phyloP scores from a whole-genome alignment of 2,329 filamentous ascomycete genomes.

The Colletotrichum nymphaeae region DNA sequence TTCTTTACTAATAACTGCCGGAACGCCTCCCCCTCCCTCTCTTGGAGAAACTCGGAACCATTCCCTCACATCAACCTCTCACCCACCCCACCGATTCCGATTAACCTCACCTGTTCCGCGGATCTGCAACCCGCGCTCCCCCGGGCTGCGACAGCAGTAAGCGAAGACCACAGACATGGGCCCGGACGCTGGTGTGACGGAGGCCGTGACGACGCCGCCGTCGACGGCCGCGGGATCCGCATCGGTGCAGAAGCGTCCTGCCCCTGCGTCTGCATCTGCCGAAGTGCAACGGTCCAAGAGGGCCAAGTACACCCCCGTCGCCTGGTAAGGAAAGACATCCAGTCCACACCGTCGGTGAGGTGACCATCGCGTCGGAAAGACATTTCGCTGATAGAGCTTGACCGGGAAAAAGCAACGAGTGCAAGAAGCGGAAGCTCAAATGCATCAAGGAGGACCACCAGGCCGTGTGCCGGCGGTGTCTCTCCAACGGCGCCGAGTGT shows the following conservation, averaged over 20 bases:
- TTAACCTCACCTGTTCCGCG: slow-evolving; percentile 2
- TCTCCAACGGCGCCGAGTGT: slow-evolving; percentile 41
- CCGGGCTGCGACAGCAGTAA: not conserved
- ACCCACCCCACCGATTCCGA: slow-evolving; percentile 11
- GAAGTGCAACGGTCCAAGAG: slow-evolving; percentile 41
- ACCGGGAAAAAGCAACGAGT: slow-evolving; percentile 45
- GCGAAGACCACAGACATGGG: not conserved
- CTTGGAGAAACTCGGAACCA: slow-evolving; percentile 9
- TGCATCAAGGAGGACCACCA: slow-evolving; percentile 44
- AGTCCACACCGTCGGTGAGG: not conserved
- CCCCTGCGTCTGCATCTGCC: slow-evolving; percentile 7
- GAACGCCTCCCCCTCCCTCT: not conserved
- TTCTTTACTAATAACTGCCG: not conserved
- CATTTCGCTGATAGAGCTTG: not conserved
- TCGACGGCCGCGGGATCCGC: slow-evolving; percentile 21
- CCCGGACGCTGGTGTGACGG: not conserved
- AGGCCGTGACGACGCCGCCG: slow-evolving; percentile 19
- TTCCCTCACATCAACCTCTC: not conserved
- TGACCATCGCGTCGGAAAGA: not conserved
- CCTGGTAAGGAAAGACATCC: slow-evolving; percentile 44
- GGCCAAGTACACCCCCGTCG: slow-evolving; percentile 51
- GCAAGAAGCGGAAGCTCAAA: slow-evolving; percentile 55
- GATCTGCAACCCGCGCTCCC: not conserved
- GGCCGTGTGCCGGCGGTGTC: slow-evolving; percentile 45
- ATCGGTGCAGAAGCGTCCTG: slow-evolving; percentile 27